Evolutionary conservation across 1,284 basidiomycete species (phyloP).

Genomic region (Microbotryum violaceum): DNA sequence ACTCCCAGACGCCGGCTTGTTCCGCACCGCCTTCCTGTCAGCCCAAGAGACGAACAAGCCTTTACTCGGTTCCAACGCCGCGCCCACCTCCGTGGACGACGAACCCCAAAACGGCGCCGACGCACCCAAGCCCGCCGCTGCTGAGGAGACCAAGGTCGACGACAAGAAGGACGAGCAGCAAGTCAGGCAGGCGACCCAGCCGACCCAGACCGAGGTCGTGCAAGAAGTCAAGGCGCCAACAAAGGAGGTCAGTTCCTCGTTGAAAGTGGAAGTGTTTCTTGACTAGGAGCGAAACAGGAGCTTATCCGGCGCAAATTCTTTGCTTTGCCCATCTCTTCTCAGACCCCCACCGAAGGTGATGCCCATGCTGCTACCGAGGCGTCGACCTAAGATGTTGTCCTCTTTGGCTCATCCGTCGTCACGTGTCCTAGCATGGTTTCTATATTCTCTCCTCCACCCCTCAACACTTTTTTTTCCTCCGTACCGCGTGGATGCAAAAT

Average conservation of each 20-base stretch:
- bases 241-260: neutral
- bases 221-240: neutral
- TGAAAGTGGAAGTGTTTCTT: neutral
- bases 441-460: too few species aligned
- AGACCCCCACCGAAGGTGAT: neutral
- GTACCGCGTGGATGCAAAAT: too few species aligned
- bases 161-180: slow-evolving; percentile 17
- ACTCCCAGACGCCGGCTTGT: slow-evolving; percentile 68
- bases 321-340: neutral
- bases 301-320: neutral
- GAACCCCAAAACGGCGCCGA: slow-evolving; percentile 11
- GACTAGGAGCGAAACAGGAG: neutral
- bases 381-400: neutral
- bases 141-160: slow-evolving; percentile 10
- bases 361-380: neutral
- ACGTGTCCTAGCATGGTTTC: too few species aligned
- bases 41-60: slow-evolving; percentile 64
- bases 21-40: slow-evolving; percentile 78
- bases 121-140: slow-evolving; percentile 10
- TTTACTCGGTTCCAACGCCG: slow-evolving; percentile 41
- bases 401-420: too few species aligned
- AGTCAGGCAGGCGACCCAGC: slow-evolving; percentile 3
- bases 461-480: too few species aligned
- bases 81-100: slow-evolving; percentile 28
- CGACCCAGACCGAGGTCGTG: too few species aligned